Conservation (phyloP, 2,329 filamentous ascomycete genomes). For the Dactylellina leptospora region DNA sequence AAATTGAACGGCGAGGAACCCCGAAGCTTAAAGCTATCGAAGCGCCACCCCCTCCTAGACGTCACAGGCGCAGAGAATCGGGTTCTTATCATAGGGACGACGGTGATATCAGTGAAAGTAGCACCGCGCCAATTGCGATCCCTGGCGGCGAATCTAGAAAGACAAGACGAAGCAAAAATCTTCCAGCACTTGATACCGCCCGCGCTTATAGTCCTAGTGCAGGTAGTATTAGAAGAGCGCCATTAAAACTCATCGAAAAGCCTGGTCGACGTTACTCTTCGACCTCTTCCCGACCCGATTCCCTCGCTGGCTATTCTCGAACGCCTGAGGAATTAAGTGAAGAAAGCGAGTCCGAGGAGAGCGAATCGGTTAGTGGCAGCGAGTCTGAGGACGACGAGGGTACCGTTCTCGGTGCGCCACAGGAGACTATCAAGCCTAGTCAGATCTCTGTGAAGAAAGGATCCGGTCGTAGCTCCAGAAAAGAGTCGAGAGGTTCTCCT, state of each 20-base stretch:
- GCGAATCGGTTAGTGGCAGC: slow-evolving; percentile 36
- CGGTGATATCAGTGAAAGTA: slow-evolving; percentile 44
- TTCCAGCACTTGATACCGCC: slow-evolving; percentile 32
- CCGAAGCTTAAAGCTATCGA: slow-evolving; percentile 51
- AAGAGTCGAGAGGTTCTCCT: slow-evolving; percentile 44
- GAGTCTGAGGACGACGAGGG: slow-evolving; percentile 49
- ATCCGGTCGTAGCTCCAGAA: slow-evolving; percentile 42
- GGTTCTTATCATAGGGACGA: slow-evolving; percentile 49
- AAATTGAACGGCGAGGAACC: slow-evolving; percentile 43
- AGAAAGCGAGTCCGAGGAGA: slow-evolving; percentile 39
- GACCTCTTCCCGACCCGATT: slow-evolving; percentile 44
- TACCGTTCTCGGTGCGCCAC: slow-evolving; percentile 31
- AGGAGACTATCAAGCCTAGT: slow-evolving; percentile 47
- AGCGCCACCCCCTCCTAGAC: slow-evolving; percentile 35
- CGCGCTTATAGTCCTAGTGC: slow-evolving; percentile 29
- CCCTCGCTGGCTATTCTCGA: slow-evolving; percentile 39
- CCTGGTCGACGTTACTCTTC: slow-evolving; percentile 42
- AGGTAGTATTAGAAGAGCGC: slow-evolving; percentile 23
- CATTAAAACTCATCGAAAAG: slow-evolving; percentile 36
- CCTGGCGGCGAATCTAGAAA: slow-evolving; percentile 36
- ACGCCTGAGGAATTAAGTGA: slow-evolving; percentile 45
- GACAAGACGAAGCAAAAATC: slow-evolving; percentile 24
- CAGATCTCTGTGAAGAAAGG: slow-evolving; percentile 51
- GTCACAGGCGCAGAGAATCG: slow-evolving; percentile 43
- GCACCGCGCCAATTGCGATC: slow-evolving; percentile 46